Evolutionary conservation across 352 stramenopile species (phyloP).

Genomic region (Phytophthora cactorum): DNA sequence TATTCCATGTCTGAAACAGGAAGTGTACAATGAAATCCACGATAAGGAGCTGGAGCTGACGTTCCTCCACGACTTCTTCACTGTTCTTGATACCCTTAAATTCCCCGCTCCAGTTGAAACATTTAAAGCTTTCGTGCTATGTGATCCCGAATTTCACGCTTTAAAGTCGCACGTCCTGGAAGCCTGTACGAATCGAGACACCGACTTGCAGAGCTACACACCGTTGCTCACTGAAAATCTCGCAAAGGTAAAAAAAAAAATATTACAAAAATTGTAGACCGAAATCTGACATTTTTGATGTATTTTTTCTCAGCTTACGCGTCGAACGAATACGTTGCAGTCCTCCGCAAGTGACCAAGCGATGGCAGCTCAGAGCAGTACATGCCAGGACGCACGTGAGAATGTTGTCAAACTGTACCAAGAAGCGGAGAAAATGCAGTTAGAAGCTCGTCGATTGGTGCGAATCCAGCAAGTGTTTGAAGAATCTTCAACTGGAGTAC

Average conservation of each 20-base stretch:
- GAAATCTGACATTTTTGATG: neutral
- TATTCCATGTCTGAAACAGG: conserved; percentile 19
- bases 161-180: conserved; percentile 44
- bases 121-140: conserved; percentile 39
- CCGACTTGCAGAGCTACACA: conserved; percentile 40
- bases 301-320: conserved; percentile 14
- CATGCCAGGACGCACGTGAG: conserved; percentile 40
- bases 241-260: conserved; percentile 10
- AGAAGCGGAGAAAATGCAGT: conserved; percentile 33
- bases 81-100: conserved; percentile 37
- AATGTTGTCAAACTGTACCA: conserved; percentile 33
- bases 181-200: conserved; percentile 32
- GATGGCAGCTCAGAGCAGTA: conserved; percentile 39
- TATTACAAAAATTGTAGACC: neutral
- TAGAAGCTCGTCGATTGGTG: conserved; percentile 35
- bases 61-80: conserved; percentile 56
- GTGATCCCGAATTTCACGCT: conserved; percentile 52
- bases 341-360: conserved; percentile 37
- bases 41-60: conserved; percentile 56
- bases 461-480: conserved; percentile 51
- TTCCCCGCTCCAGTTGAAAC: conserved; percentile 42
- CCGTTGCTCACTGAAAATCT: conserved; percentile 28
- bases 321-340: conserved; percentile 35
- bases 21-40: conserved; percentile 54
- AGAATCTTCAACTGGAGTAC: conserved; percentile 38